Evolutionary conservation across 257 asterid species (phyloP).

Genomic region (Solanum paucissectum): DNA sequence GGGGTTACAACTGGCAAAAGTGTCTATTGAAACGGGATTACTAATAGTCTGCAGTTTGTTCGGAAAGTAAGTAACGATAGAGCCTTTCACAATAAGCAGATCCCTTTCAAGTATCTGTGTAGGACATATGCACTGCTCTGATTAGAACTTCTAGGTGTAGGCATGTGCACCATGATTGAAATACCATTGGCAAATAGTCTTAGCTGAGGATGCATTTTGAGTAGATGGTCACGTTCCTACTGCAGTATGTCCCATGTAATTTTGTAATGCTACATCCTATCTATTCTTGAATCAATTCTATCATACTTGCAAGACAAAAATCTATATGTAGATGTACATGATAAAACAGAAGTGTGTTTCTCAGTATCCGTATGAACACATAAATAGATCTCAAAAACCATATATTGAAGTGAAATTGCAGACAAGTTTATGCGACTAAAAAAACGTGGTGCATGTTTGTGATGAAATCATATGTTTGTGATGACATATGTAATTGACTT

Average conservation of each 20-base stretch:
- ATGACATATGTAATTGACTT: neutral
- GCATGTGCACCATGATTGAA: neutral
- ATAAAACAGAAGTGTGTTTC: neutral
- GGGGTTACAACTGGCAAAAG: neutral
- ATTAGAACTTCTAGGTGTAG: neutral
- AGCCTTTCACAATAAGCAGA: neutral
- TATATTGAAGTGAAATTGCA: neutral
- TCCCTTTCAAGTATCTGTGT: neutral
- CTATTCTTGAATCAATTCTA: neutral
- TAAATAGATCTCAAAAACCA: neutral
- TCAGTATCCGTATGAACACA: neutral
- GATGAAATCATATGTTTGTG: neutral
- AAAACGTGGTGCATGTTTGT: neutral
- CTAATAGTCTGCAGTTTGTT: neutral
- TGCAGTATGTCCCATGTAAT: neutral
- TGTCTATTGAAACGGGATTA: neutral
- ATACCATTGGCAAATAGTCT: neutral
- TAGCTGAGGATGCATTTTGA: neutral
- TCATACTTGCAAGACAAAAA: neutral
- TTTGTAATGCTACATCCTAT: neutral
- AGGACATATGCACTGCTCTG: neutral
- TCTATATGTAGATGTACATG: neutral
- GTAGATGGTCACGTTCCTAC: neutral
- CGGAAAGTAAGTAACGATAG: neutral
- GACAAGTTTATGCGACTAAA: neutral